These are phyloP conservation scores for Ramaria rubella DNA, from an alignment of 768 basidiomycete genomes.

Conservation along the genomic window DNA sequence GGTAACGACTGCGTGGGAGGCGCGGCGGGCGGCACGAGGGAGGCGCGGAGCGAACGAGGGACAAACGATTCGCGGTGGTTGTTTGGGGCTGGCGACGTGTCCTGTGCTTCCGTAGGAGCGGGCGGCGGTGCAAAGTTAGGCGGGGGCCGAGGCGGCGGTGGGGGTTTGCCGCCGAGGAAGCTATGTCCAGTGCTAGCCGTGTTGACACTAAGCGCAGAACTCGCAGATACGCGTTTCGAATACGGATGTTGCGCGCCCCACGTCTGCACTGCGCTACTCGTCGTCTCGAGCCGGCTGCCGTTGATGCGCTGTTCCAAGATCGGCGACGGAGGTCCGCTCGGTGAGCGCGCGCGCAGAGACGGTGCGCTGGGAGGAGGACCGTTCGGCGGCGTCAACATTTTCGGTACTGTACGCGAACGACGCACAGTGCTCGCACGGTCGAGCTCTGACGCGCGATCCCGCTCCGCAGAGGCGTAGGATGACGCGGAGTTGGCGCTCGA, in stretches of 20 bases:
- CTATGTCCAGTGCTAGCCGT: constrained; percentile 20
- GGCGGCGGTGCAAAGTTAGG: constrained; percentile 66
- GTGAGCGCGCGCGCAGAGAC: not conserved
- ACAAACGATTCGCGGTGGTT: constrained; percentile 45
- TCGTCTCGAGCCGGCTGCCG: not conserved
- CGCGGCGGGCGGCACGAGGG: constrained; percentile 55
- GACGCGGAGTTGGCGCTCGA: not conserved
- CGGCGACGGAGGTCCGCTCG: not conserved
- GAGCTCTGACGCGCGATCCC: not conserved
- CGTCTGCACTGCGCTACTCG: not conserved
- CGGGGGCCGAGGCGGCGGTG: constrained; percentile 66
- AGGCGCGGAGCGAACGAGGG: constrained; percentile 51
- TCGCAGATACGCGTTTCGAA: constrained; percentile 24
- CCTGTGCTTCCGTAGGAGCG: constrained; percentile 39
- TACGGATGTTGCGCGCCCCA: constrained; percentile 17
- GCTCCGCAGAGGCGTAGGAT: not conserved
- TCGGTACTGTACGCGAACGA: constrained; percentile 31
- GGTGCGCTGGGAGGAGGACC: constrained; percentile 43
- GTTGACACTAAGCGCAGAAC: constrained; percentile 21
- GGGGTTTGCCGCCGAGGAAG: constrained; percentile 24
- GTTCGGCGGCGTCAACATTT: constrained; percentile 48
- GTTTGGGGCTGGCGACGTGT: not conserved
- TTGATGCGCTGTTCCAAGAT: not conserved
- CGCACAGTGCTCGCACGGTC: not conserved
- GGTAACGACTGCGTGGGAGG: constrained; percentile 57